These are phyloP conservation scores for Fusarium stilboides DNA, from an alignment of 2,329 filamentous ascomycete genomes.

Conservation along the genomic window DNA sequence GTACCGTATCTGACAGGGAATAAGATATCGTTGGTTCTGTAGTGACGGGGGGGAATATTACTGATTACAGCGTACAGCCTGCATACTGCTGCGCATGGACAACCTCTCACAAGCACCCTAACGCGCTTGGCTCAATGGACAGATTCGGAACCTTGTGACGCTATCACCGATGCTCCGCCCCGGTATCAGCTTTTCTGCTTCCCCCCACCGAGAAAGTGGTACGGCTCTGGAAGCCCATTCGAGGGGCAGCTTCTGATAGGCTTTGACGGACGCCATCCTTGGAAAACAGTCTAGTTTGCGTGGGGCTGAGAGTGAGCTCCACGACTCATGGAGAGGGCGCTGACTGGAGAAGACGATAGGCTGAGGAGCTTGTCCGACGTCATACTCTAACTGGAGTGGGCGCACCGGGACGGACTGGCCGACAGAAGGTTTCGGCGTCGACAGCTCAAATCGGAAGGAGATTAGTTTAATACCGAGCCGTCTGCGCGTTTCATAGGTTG, in stretches of 20 bases:
- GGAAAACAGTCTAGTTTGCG: conserved; percentile 3
- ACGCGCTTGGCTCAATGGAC: neutral
- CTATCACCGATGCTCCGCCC: conserved; percentile 3
- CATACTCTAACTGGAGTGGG: conserved; percentile 29
- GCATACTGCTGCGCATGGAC: neutral
- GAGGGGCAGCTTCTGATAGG: conserved; percentile 16
- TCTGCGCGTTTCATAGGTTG: neutral
- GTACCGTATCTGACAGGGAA: no score
- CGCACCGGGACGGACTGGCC: conserved; percentile 38
- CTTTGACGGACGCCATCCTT: neutral
- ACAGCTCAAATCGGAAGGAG: conserved; percentile 35
- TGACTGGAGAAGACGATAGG: conserved; percentile 17
- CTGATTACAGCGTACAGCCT: no score
- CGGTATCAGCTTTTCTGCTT: neutral
- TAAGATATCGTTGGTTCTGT: no score
- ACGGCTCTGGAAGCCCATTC: conserved; percentile 2
- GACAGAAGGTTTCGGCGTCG: conserved; percentile 45
- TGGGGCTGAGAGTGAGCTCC: conserved; percentile 4
- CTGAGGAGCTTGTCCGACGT: conserved; percentile 12
- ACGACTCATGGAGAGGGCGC: conserved; percentile 14
- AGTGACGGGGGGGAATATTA: no score
- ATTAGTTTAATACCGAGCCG: conserved; percentile 17
- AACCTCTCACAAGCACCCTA: neutral
- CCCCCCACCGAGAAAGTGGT: conserved; percentile 3
- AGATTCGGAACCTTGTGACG: neutral